Evolutionary conservation across 805 yeast species (phyloP).

Genomic region (Vanderwaltozyma polyspora): DNA sequence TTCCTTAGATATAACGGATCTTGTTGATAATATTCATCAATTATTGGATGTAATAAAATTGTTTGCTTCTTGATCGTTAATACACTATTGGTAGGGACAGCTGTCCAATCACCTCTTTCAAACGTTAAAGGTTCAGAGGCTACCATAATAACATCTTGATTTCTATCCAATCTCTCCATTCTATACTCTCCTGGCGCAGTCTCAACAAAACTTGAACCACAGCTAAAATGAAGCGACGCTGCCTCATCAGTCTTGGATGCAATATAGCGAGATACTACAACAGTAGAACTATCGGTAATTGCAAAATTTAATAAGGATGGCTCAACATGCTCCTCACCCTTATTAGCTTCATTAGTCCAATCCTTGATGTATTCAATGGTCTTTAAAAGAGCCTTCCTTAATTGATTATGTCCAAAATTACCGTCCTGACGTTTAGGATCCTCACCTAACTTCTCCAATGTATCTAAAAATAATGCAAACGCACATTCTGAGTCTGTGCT

Average conservation of each 20-base stretch:
- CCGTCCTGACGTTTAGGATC: conserved; percentile 45
- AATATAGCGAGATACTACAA: conserved; percentile 80
- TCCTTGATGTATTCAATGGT: conserved; percentile 67
- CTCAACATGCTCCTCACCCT: conserved; percentile 33
- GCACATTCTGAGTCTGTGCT: conserved; percentile 94
- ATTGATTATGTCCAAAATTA: conserved; percentile 40
- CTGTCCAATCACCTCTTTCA: conserved; percentile 95
- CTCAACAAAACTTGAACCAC: conserved; percentile 86
- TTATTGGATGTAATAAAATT: conserved; percentile 80
- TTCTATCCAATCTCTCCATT: conserved; percentile 87
- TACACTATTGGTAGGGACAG: conserved; percentile 87
- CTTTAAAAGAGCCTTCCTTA: conserved; percentile 57
- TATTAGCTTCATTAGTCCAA: conserved; percentile 52
- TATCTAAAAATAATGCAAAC: conserved; percentile 78
- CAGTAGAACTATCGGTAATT: conserved; percentile 81
- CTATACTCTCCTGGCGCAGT: conserved; percentile 83
- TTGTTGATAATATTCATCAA: conserved; percentile 75
- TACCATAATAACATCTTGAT: conserved; percentile 91
- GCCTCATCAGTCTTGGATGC: conserved; percentile 89
- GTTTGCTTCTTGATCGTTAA: conserved; percentile 77
- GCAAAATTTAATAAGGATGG: conserved; percentile 91
- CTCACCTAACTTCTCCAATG: conserved; percentile 61
- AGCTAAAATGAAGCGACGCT: conserved; percentile 87
- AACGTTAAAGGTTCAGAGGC: conserved; percentile 95
- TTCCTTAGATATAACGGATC: conserved; percentile 61